These are phyloP conservation scores for Fusarium haematococcum DNA, from an alignment of 2,329 filamentous ascomycete species.

Conservation along the genomic window DNA sequence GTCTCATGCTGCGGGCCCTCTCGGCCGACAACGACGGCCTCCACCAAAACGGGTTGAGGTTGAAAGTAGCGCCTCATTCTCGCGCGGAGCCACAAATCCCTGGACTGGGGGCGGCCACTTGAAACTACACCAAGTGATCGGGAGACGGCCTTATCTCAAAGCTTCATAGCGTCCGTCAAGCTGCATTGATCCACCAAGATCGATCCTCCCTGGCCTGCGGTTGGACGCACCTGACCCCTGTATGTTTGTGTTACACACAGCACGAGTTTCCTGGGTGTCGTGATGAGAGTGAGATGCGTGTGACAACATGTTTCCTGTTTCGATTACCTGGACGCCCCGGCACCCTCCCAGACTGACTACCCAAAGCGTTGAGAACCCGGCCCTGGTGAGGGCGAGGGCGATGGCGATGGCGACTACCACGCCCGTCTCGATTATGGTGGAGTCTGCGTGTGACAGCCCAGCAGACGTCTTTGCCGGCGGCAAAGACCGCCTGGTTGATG, in stretches of 20 bases:
- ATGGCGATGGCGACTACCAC: conserved; percentile 2
- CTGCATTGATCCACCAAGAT: conserved; percentile 39
- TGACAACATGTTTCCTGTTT: conserved; percentile 9
- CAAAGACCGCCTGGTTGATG: conserved; percentile 15
- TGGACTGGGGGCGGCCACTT: conserved; percentile 1
- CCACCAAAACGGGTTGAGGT: background rate
- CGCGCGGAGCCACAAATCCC: conserved; percentile 11
- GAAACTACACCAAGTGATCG: conserved; percentile 19
- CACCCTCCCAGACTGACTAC: background rate
- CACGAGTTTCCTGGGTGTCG: conserved; percentile 27
- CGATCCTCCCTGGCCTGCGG: conserved; percentile 36
- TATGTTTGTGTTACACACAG: conserved; percentile 37
- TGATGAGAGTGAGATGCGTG: conserved; percentile 24
- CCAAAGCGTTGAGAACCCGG: background rate
- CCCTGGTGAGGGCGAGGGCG: background rate
- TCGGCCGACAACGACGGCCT: background rate
- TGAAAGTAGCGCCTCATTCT: background rate
- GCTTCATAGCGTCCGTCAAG: conserved; percentile 25
- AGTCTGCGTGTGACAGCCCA: conserved; percentile 27
- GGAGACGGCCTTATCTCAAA: conserved; percentile 36
- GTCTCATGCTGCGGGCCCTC: conserved; percentile 4
- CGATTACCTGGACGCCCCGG: background rate
- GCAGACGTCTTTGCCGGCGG: conserved; percentile 32
- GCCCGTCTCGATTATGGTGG: conserved; percentile 27
- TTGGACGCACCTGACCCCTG: conserved; percentile 34